phyloP scores from a whole-genome alignment of 1,139 yeast species.

The Geotrichum fermentans region DNA sequence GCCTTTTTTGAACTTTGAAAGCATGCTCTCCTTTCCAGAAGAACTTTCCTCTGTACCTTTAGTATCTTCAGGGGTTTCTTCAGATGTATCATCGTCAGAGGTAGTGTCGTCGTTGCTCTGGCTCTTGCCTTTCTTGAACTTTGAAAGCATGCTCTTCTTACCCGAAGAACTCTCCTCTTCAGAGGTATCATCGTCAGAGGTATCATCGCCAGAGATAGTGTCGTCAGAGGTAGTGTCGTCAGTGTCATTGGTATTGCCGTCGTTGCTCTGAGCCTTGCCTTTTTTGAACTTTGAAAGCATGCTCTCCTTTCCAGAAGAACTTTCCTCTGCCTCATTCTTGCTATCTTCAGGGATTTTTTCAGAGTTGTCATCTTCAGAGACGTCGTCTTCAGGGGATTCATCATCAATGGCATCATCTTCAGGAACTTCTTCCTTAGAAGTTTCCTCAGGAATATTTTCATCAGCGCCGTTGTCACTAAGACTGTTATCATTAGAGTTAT shows the following conservation, averaged over 20 bases:
- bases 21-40: no score
- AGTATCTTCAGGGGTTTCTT: neutral
- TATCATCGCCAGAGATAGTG: neutral
- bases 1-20: no score
- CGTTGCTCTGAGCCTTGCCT: neutral
- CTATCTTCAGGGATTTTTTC: no score
- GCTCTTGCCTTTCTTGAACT: no score
- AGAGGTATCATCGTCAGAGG: neutral
- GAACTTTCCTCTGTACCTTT: no score
- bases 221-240: neutral
- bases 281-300: neutral
- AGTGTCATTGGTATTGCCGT: neutral
- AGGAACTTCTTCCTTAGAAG: neutral
- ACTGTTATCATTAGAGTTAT: no score
- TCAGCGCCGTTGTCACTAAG: no score
- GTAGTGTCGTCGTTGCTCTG: neutral
- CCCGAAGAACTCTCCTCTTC: neutral
- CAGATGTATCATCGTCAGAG: neutral
- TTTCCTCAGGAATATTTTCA: neutral
- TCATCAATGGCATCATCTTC: neutral
- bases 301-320: neutral
- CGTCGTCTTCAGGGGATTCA: neutral
- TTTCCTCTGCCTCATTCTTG: no score
- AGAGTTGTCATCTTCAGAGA: no score
- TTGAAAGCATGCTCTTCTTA: no score